These are phyloP conservation scores for Coniella vitis DNA, from an alignment of 2,329 filamentous ascomycete genomes.

Conservation along the genomic window DNA sequence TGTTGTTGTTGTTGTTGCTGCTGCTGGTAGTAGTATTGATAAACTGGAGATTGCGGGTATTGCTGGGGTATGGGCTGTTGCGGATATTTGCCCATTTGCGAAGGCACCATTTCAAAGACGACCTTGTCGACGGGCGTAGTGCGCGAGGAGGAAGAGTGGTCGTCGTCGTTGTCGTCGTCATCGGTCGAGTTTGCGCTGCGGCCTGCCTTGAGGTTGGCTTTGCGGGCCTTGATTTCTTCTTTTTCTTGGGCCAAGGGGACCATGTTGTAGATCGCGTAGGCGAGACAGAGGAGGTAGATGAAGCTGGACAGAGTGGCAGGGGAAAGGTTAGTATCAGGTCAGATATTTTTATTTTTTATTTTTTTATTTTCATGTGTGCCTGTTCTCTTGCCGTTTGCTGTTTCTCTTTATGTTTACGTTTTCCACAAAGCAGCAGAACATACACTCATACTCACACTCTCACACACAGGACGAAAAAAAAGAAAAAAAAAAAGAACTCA, in stretches of 20 bases:
- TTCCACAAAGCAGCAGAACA: too few species aligned
- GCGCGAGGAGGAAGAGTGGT: constrained; percentile 25
- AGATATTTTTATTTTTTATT: neutral
- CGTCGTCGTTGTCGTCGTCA: constrained; percentile 3
- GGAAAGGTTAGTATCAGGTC: neutral
- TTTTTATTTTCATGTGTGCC: neutral
- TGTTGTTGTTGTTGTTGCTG: neutral
- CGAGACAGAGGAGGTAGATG: constrained; percentile 54
- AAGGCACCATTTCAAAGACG: constrained; percentile 16
- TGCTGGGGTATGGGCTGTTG: constrained; percentile 5
- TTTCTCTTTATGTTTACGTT: too few species aligned
- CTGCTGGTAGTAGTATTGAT: too few species aligned
- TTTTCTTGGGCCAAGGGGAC: constrained; percentile 50
- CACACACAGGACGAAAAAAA: too few species aligned
- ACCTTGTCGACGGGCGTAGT: constrained; percentile 17
- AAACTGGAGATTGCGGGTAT: neutral
- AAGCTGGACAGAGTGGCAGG: constrained; percentile 26
- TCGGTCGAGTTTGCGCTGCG: too few species aligned
- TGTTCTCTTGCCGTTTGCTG: neutral
- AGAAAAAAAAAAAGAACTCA: constrained; percentile 36
- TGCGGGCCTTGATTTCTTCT: constrained; percentile 28
- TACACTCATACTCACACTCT: too few species aligned
- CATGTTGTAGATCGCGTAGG: constrained; percentile 52
- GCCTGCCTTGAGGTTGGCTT: constrained; percentile 29
- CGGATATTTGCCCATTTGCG: constrained; percentile 15